Percentiles rank a stretch among this genome's conserved stretches.
phyloP scores from a whole-genome alignment of 208 protist genomes.

The Leishmania major region DNA sequence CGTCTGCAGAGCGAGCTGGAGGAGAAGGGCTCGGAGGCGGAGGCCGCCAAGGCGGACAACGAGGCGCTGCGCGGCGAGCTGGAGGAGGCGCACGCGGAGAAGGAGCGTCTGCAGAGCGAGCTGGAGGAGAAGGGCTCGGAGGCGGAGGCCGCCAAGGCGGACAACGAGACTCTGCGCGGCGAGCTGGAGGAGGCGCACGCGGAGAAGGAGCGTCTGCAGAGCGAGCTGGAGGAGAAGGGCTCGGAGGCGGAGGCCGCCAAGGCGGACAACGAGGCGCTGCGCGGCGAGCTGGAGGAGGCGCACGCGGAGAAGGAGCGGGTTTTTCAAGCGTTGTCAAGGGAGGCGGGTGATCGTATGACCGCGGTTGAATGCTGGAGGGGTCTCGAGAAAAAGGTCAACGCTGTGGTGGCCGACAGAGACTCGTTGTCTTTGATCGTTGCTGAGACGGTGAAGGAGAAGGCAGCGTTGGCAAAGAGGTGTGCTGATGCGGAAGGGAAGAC shows the following conservation, averaged over 20 bases:
- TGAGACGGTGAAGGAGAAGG: background rate
- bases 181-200: background rate
- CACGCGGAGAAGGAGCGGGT: background rate
- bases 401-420: background rate
- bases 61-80: no score
- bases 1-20: no score
- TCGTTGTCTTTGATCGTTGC: background rate
- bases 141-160: background rate
- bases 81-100: no score
- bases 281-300: background rate
- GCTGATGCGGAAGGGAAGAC: background rate
- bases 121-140: no score
- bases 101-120: no score
- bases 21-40: no score
- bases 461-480: background rate
- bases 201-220: no score
- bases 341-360: no score
- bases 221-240: no score
- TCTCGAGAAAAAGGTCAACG: no score
- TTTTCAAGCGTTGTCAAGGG: accelerated
- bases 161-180: background rate
- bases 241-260: background rate
- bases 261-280: background rate
- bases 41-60: no score
- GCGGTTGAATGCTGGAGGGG: accelerated